Base-by-base conservation (phyloP, 1,284 basidiomycete genomes). In the Apiotrichum laibachii region DNA sequence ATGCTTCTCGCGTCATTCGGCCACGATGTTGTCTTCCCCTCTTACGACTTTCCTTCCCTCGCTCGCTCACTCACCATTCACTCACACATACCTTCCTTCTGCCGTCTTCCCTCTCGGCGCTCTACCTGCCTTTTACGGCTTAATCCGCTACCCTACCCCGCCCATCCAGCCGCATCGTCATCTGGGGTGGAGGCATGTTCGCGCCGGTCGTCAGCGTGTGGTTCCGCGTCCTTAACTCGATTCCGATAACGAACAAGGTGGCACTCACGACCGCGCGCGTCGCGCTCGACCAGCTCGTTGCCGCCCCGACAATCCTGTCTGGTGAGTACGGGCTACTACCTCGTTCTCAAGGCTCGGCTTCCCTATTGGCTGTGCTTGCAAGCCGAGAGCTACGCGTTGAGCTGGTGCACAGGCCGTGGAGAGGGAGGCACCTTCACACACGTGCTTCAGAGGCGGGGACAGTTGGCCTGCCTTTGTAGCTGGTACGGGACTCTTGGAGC, bases 221-320 rank as follows among this genome's bases (percentile, higher is more conserved):
- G 78, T 77, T 78, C 67, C 65, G 67, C 15, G 59, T 68, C 1
- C 66, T 79, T 11, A 68, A 79, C 46, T 60, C 67, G 37, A 31
- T 78, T 7, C 72, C 72, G n/a, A 72, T 78, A 60, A 62, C 66
- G 52, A 60, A 56, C 53, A 72, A 73, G 57, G 61, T 70, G 50
- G 62, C 67, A 6, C 69, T 66, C 16, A 76, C 77, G 1, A 61
- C 72, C 22, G 67, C 68, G 9, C 66, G 73, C 31, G 76, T 76
- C 26, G 73, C 69, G 5, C 64, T 80, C 37, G 80, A 81, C 67
- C 80, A 81, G 66, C 78, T 80, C 59, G 65, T 72, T 2, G 73
- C 79, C 53, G 78, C 80, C 4, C 80, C 80, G 0, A 55, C 67
- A n/a, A 69, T 79, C 15, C 55, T 77, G 50, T 66, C 68, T 10